Percentiles rank a stretch among this genome's conserved stretches.
Evolutionary conservation across 2,329 filamentous ascomycete genomes (phyloP).

Genomic region (Aspergillus tubingensis): DNA sequence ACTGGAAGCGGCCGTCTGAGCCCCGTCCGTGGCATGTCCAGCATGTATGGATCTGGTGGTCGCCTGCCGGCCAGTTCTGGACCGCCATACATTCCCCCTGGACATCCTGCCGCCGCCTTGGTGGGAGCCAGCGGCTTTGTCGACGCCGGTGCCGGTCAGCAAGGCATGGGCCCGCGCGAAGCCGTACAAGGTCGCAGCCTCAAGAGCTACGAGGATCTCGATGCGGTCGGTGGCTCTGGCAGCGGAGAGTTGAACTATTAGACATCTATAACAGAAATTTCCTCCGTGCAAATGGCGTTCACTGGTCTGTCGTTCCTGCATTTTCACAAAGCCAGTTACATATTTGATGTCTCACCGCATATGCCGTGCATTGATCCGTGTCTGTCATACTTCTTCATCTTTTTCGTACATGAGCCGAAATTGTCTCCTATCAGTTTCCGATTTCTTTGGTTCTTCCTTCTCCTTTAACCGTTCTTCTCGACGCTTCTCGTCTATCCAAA

Average conservation of each 20-base stretch:
- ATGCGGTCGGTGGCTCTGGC: slow-evolving; percentile 74
- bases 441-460: background rate
- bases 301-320: background rate
- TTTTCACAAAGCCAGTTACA: background rate
- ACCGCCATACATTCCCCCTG: slow-evolving; percentile 40
- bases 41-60: slow-evolving; percentile 38
- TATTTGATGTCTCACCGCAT: slow-evolving; percentile 12
- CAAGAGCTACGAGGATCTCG: slow-evolving; percentile 96
- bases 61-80: slow-evolving; percentile 35
- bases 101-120: slow-evolving; percentile 43
- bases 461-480: background rate
- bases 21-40: slow-evolving; percentile 39
- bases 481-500: background rate
- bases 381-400: slow-evolving; percentile 13
- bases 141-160: slow-evolving; percentile 65
- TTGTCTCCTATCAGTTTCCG: background rate
- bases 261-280: slow-evolving; percentile 1
- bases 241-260: slow-evolving; percentile 90
- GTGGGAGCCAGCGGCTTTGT: slow-evolving; percentile 48
- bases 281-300: background rate
- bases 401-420: slow-evolving; percentile 3
- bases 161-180: slow-evolving; percentile 79
- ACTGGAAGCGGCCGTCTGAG: slow-evolving; percentile 51
- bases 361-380: slow-evolving; percentile 1
- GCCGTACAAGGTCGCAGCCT: slow-evolving; percentile 89